phyloP scores from a whole-genome alignment of 192 early-diverging fungal species.

The Chytriomyces hyalinus region DNA sequence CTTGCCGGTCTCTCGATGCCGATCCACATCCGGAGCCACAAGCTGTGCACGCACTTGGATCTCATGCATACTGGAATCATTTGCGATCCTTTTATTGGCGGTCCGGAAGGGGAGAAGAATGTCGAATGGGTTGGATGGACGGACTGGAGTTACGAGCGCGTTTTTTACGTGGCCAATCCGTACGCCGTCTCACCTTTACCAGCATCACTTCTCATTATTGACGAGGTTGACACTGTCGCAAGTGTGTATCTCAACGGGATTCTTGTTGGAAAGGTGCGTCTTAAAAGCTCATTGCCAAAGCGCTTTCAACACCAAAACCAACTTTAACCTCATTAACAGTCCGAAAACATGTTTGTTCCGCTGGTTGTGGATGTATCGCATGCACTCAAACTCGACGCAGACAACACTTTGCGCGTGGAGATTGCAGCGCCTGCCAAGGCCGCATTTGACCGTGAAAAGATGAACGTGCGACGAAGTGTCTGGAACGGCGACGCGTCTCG shows the following conservation, averaged over 20 bases:
- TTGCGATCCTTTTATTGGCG: constrained; percentile 26
- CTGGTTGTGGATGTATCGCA: constrained; percentile 39
- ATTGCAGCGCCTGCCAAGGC: constrained; percentile 42
- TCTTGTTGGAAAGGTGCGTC: constrained; percentile 29
- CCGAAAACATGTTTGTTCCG: constrained; percentile 58
- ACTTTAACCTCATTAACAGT: background rate
- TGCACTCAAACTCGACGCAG: constrained; percentile 24
- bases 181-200: background rate
- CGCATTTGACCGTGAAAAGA: constrained; percentile 34
- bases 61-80: constrained; percentile 21
- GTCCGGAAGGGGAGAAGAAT: constrained; percentile 12
- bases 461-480: constrained; percentile 10
- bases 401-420: constrained; percentile 34
- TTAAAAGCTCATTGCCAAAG: background rate
- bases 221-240: constrained; percentile 60
- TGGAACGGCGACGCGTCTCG: constrained; percentile 48
- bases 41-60: constrained; percentile 3
- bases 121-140: constrained; percentile 17
- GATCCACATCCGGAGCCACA: background rate
- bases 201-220: constrained; percentile 38
- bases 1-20: background rate
- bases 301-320: background rate
- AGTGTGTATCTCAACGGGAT: constrained; percentile 50
- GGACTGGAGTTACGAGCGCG: constrained; percentile 11
- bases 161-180: background rate